Evolutionary conservation across 306 rosid genomes (phyloP), one percentile per base, ranked within the genome.

Genomic region (Sphenostylis stenocarpa): DNA sequence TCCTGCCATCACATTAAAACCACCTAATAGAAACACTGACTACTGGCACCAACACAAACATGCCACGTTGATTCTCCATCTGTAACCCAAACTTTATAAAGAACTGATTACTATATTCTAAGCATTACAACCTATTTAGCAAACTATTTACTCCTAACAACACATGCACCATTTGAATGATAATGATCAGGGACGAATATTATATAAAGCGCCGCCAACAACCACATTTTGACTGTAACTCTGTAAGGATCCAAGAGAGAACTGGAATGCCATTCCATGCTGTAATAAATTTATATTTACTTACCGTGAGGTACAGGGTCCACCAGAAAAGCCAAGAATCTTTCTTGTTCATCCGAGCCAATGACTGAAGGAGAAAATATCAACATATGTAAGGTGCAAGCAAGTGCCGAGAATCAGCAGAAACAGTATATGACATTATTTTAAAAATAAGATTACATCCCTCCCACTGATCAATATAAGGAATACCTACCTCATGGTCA

Each of bases 311-410:
- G 83, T 92, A 95, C 80, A 95, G 90, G 64, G 97, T 88, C 99
- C 97, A 92, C 97, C 99, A 95, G 84, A 95, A 95, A 61, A 95
- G 91, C 97, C 98, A 92, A 3, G 99, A 92, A 84, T 92, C 98
- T 63, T 95, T 92, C 85, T 95, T 95, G 90, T 95, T 95, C 96
- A 92, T 92, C 86, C 96, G 90, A 69, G 97, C 86, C 91, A 92
- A 68, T 38, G 98, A 92, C 98, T 95, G 77, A 8, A 72, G 15
- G 28, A n/a, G 6, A 6, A 2, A 15, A 23, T 72, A n/a, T 34
- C 49, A 81, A 64, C n/a, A 57, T 6, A 68, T 12, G 36, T 82
- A 66, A 75, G 67, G 78, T 13, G 57, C 62, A 58, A 57, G 48
- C 53, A 58, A 49, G 20, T 26, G 33, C 53, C 7, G n/a, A n/a